A percentile compares a stretch with the other conserved stretches of the same genome.
Conservation (phyloP, 768 basidiomycete genomes). For the Austroboletus eburneus region DNA sequence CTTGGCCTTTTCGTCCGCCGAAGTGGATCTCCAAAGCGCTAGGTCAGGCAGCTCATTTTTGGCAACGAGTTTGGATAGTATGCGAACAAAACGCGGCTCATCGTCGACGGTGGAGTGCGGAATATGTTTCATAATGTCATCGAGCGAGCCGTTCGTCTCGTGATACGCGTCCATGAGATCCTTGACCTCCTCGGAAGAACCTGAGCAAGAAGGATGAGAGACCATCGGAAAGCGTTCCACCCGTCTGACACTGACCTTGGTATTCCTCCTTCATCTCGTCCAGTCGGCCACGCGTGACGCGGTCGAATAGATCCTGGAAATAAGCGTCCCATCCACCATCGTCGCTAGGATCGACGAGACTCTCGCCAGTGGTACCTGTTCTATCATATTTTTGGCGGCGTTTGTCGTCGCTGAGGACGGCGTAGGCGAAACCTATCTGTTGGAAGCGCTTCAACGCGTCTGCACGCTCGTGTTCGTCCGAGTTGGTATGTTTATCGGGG, state of each 20-base stretch:
- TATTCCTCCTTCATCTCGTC: constrained; percentile 95
- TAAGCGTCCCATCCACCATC: constrained; percentile 91
- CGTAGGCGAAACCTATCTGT: constrained; percentile 92
- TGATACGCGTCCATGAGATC: constrained; percentile 77
- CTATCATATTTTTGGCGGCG: constrained; percentile 74
- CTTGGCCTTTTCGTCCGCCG: constrained; percentile 77
- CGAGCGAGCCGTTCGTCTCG: constrained; percentile 69
- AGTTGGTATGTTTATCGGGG: constrained; percentile 82
- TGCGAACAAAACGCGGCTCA: constrained; percentile 75
- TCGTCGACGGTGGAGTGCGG: constrained; percentile 84
- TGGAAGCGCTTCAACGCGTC: constrained; percentile 80
- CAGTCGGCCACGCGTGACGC: constrained; percentile 78
- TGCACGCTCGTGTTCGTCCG: constrained; percentile 55
- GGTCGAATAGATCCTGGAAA: constrained; percentile 86
- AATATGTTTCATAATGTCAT: constrained; percentile 76
- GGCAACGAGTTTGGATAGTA: constrained; percentile 64
- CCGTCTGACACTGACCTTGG: constrained; percentile 51
- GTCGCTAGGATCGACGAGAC: constrained; percentile 63
- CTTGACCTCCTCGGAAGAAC: constrained; percentile 76
- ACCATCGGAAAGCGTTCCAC: not conserved
- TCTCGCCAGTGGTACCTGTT: constrained; percentile 84
- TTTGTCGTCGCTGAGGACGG: constrained; percentile 77
- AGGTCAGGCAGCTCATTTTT: constrained; percentile 53
- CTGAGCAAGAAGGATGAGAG: constrained; percentile 37
- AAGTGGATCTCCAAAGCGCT: constrained; percentile 61